These are phyloP conservation scores for Dictyostelium brefeldianum DNA, from an alignment of 78 protist genomes.

Conservation along the genomic window DNA sequence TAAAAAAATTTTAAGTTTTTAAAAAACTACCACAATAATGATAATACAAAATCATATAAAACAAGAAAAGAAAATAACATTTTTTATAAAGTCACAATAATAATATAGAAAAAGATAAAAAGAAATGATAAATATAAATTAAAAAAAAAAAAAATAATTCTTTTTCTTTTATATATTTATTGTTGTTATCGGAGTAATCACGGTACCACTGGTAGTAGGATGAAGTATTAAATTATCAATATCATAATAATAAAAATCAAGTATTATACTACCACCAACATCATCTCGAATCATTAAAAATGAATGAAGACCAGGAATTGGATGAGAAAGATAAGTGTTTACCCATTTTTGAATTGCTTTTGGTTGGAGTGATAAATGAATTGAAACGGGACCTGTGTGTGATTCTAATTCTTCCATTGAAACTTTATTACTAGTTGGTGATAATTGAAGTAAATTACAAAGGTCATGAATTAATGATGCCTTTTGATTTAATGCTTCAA, in stretches of 20 bases:
- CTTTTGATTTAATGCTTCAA: constrained; percentile 47
- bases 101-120: too few species aligned
- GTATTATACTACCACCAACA: constrained; percentile 77
- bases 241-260: constrained; percentile 75
- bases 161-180: too few species aligned
- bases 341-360: constrained; percentile 69
- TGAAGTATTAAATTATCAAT: constrained; percentile 23
- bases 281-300: constrained; percentile 72
- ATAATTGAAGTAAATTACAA: constrained; percentile 6
- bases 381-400: constrained; percentile 37
- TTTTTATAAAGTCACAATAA: too few species aligned
- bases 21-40: too few species aligned
- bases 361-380: constrained; percentile 20
- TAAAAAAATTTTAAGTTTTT: too few species aligned
- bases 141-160: too few species aligned
- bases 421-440: background rate
- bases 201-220: too few species aligned
- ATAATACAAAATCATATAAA: too few species aligned
- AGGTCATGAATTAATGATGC: constrained; percentile 16
- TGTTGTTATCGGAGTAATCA: too few species aligned
- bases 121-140: too few species aligned
- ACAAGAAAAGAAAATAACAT: too few species aligned
- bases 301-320: constrained; percentile 60
- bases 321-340: constrained; percentile 33
- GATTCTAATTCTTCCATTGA: background rate